Base-by-base conservation (phyloP, 805 yeast genomes). In the Barnettozyma pratensis region DNA sequence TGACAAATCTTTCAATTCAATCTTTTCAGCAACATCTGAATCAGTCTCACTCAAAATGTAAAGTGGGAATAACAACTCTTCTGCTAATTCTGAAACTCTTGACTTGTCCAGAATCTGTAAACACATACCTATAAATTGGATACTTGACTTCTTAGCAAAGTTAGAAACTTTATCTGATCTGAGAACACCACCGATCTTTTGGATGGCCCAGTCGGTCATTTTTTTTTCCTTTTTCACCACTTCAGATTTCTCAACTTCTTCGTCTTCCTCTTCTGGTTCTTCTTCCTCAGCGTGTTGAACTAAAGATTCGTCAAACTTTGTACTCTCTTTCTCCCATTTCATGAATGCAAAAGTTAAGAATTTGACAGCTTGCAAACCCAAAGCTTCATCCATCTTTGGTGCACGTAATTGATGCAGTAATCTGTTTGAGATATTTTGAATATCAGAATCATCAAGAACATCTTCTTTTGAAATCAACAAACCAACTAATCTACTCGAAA, bases 401-500 rank as follows among this genome's bases (percentile, higher is more conserved):
- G 97, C 96, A 28, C 85, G 80, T 42, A 92, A 68, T 70, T 88
- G 96, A 58, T 91, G 85, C 50, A 89, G 72, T 36, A 79, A 67
- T 57, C 89, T 76, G 55, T 77, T 77, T 0, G 85, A 86, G 45
- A 86, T 77, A 0, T 79, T 77, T 61, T 87, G 92, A n/a, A 85
- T 59, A 42, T 81, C 80, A 30, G 69, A 66, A 27, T 68, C 68
- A 3, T 69, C 53, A 39, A 81, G 70, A 3, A 67, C 53, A 2
- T 44, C 55, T 10, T 56, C 66, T 44, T 75, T 71, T 7, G 75
- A 59, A 48, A 87, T 68, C 44, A 85, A 61, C 1, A 66, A 59
- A 1, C 84, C 82, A 37, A 82, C 63, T 34, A 88, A 68, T 46
- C 91, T 72, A 6, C 83, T 68, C 1, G 95, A 71, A 5, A 76